Base-by-base conservation (phyloP, 2,329 filamentous ascomycete species). In the Aspergillus sp. region DNA sequence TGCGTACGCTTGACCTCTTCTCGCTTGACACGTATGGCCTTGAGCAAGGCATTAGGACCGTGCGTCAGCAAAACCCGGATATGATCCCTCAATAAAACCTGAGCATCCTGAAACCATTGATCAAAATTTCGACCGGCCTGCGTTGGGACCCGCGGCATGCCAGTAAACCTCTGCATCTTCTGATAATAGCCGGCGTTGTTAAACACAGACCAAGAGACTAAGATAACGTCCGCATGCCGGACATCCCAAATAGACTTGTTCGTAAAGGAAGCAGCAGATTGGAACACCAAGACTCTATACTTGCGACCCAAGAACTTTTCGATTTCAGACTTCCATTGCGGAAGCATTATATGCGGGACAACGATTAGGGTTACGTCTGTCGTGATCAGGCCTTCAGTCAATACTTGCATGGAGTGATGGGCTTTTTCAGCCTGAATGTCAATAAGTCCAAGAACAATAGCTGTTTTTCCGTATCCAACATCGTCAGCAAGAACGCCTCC, bases 401-500 rank as follows among this genome's bases (percentile, higher is more conserved):
- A 42, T 4, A 43, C 42, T 19, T 42, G 38, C 6, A 50, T 19
- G 7, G 49, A 38, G 41, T 48, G 7, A 34, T 45, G 36, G 40
- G 63, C 57, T 7, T 48, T 49, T 7, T 63, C 49, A 29, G 70
- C 69, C 40, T 75, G 70, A 3, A 65, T 61, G 33, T 78, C 69
- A 29, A 83, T 73, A 6, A 85, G 61, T 1, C 72, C 80, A 8
- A 85, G 68, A 2, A 74, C 75, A 0, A 77, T 75, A 1, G 80
- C 75, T 0, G 82, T 86, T 56, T 86, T 86, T 0, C 83, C 83
- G 56, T 82, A 85, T 0, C 79, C 81, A 32, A 83, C 80, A 40
- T 79, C 72, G 55, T 84, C 80, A 2, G 81, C 81, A 32, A 84
- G 68, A 12, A 85, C 71, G 4, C 82, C 82, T 8, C 82, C 82